phyloP scores from a whole-genome alignment of 2,329 filamentous ascomycete genomes.

The Phialocephala subalpina region DNA sequence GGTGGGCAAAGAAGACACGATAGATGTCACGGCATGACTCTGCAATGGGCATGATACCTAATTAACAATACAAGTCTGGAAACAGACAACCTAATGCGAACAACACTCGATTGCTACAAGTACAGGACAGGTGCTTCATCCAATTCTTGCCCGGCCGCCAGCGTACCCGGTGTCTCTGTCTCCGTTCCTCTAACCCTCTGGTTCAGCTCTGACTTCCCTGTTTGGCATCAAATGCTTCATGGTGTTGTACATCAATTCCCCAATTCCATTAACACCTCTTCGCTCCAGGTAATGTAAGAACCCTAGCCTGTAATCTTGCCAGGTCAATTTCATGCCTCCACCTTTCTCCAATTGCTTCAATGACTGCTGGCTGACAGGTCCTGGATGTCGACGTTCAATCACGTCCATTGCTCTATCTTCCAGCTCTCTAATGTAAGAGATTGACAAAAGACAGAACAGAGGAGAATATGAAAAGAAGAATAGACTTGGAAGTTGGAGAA shows the following conservation, averaged over 20 bases:
- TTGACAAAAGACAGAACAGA: constrained; percentile 62
- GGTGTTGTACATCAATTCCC: constrained; percentile 79
- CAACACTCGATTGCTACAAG: not conserved
- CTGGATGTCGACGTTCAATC: constrained; percentile 62
- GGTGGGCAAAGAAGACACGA: constrained; percentile 10
- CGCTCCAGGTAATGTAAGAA: constrained; percentile 73
- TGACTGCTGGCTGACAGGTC: constrained; percentile 74
- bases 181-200: not conserved
- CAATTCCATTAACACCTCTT: constrained; percentile 70
- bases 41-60: not conserved
- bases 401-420: constrained; percentile 60
- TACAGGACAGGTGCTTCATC: not conserved
- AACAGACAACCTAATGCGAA: not conserved
- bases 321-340: constrained; percentile 72
- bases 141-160: no score
- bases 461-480: constrained; percentile 69
- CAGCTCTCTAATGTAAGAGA: constrained; percentile 60
- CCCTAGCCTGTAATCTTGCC: constrained; percentile 79
- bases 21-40: constrained; percentile 7
- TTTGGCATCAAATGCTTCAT: constrained; percentile 74
- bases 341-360: constrained; percentile 67
- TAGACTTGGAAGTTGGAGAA: constrained; percentile 55
- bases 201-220: constrained; percentile 23
- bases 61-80: constrained; percentile 1
- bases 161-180: no score